A percentile compares a stretch with the other conserved stretches of the same genome.
Evolutionary conservation across 2,329 filamentous ascomycete species (phyloP).

Genomic region (Alternaria brassicae): DNA sequence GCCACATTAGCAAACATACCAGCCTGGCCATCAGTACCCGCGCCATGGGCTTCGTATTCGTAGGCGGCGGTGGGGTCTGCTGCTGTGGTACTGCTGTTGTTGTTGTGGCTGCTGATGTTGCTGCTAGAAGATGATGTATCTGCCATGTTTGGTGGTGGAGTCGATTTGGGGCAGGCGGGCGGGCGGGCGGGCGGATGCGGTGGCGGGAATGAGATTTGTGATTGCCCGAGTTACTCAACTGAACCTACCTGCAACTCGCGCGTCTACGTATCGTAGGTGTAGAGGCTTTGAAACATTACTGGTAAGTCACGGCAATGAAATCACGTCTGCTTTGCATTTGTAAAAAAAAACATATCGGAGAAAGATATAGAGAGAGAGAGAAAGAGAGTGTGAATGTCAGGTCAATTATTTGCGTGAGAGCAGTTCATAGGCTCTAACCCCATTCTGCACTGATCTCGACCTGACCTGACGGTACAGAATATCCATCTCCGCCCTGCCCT

Average conservation of each 20-base stretch:
- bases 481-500: slow-evolving; percentile 44
- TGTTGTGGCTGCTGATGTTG: slow-evolving; percentile 32
- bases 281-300: background rate
- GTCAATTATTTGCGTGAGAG: slow-evolving; percentile 24
- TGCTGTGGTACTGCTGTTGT: too few species aligned
- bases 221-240: too few species aligned
- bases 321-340: background rate
- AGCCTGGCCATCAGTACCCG: slow-evolving; percentile 27
- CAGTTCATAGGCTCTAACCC: slow-evolving; percentile 35
- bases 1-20: slow-evolving; percentile 35
- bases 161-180: too few species aligned
- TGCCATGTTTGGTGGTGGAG: slow-evolving; percentile 47
- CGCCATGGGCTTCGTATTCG: too few species aligned
- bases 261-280: too few species aligned
- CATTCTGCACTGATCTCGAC: too few species aligned
- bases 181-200: too few species aligned
- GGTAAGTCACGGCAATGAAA: slow-evolving; percentile 9
- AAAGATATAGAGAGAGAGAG: too few species aligned
- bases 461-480: slow-evolving; percentile 49
- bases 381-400: slow-evolving; percentile 4
- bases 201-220: slow-evolving; percentile 41
- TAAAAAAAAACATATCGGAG: background rate
- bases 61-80: too few species aligned
- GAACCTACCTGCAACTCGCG: slow-evolving; percentile 26
- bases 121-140: too few species aligned